Base-by-base conservation (phyloP, 768 basidiomycete genomes). In the Tricholoma matsutake region DNA sequence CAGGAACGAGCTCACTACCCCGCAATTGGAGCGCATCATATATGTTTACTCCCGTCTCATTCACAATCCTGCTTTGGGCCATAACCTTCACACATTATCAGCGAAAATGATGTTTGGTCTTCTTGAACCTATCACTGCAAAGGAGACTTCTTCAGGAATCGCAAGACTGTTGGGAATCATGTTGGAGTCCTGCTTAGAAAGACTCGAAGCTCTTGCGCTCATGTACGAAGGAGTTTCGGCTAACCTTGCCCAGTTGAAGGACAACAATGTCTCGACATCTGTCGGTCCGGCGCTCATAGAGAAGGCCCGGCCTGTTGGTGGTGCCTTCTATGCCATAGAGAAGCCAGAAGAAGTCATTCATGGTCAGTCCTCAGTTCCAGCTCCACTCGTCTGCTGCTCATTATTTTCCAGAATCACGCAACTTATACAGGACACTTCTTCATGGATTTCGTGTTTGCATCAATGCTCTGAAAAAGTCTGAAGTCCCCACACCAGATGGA, bases 71-170 rank as follows among this genome's bases (percentile, higher is more conserved):
- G 86, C 91, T 18, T 83, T 96, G 51, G 82, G 86, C 8, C 87
- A 83, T 65, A 87, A 84, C 58, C 85, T 96, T 34, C 95, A 98
- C 69, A 92, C 92, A 11, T 81, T 98, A 71, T 93, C 92, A 64
- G 89, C 91, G 56, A 98, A 98, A 74, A 87, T 97, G 76, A 87
- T 98, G 72, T 91, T 94, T 68, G 91, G 91, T 63, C 81, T 97
- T 53, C 83, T 92, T 45, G 97, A 98, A 58, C 83, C 86, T 51
- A 87, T 98, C 45, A 75, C 89, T 22, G 75, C 81, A 31, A 95
- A 96, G 72, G 90, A 89, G 53, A 85, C 87, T 0, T 77, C 83
- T 22, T 80, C 83, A 58, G 87, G 86, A 52, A 88, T 92, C 9
- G 81, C 84, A 3, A 80, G 81, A 57, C 78, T 94, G n/a, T 78